Base-by-base conservation (phyloP, 352 stramenopile species). In the Aphanomyces astaci region DNA sequence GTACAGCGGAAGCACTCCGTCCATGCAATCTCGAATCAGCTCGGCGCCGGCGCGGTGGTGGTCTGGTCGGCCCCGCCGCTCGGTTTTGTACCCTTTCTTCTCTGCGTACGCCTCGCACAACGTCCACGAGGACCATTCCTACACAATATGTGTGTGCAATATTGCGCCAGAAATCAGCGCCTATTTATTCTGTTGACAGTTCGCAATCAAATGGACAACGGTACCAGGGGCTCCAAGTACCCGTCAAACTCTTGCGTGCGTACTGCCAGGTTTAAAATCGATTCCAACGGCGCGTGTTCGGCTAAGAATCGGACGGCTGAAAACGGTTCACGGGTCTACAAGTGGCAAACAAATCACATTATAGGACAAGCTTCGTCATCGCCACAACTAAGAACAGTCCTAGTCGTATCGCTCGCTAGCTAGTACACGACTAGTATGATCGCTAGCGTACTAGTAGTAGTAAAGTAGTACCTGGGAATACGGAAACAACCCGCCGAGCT, bases 301-400 rank as follows among this genome's bases (percentile, higher is more conserved):
- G 83, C 84, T 1, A 96, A 66, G 72, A 95, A 95, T 1, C 87
- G 86, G 25, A 96, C 85, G 1, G 86, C 84, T 49, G 85, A 94
- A 70, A 91, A 96, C 9, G 88, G 87, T 72, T 96, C 88, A 2
- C 88, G 85, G 66, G 95, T 94, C 80, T 92, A 77, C 15, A 25
- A n/a, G n/a, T n/a, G n/a, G n/a, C n/a, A n/a, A n/a, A n/a, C n/a
- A n/a, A n/a, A n/a, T n/a, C n/a, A n/a, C n/a, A n/a, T n/a, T n/a
- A n/a, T n/a, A n/a, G n/a, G n/a, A n/a, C n/a, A n/a, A n/a, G n/a
- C n/a, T n/a, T n/a, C n/a, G n/a, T n/a, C n/a, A n/a, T n/a, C n/a
- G n/a, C n/a, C n/a, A n/a, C n/a, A 52, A 66, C 27, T 22, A 43
- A 57, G 25, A 43, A 28, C 57, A 9, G 28, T 40, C 5, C 19